phyloP scores from a whole-genome alignment of 2,329 filamentous ascomycete genomes.

The Diaporthe ilicicola region DNA sequence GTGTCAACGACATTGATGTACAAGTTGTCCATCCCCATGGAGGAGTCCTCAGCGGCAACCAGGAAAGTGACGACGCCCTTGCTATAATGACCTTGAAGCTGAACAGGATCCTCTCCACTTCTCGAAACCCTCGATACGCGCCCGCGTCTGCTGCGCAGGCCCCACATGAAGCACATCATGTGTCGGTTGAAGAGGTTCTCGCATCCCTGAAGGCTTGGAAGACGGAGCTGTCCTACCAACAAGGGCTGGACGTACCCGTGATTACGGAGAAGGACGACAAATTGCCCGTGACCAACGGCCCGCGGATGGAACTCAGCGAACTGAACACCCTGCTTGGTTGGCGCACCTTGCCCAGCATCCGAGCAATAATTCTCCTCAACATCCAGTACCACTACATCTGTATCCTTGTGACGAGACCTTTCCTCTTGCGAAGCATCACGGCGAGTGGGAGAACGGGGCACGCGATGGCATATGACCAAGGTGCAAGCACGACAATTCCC shows the following conservation, averaged over 20 bases:
- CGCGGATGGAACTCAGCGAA: conserved; percentile 39
- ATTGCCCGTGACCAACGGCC: conserved; percentile 27
- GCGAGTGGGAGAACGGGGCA: not conserved
- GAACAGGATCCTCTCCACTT: conserved; percentile 41
- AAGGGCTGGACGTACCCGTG: conserved; percentile 37
- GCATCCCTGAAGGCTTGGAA: conserved; percentile 39
- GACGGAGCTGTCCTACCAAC: conserved; percentile 34
- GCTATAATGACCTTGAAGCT: conserved; percentile 44
- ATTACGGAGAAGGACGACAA: conserved; percentile 33
- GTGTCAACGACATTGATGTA: conserved; percentile 46
- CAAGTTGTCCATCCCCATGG: conserved; percentile 43
- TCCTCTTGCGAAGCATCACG: not conserved
- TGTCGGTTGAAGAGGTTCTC: conserved; percentile 34
- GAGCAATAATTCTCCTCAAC: conserved; percentile 43
- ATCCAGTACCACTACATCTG: conserved; percentile 45
- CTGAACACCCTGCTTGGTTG: conserved; percentile 39
- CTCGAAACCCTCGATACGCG: conserved; percentile 34
- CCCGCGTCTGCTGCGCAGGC: not conserved
- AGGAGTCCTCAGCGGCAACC: conserved; percentile 38
- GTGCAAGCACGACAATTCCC: conserved; percentile 11
- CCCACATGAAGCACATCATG: conserved; percentile 33
- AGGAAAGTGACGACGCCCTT: conserved; percentile 39
- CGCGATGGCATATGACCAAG: not conserved
- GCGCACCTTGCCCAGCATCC: conserved; percentile 41
- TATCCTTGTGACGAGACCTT: conserved; percentile 43